Conservation (phyloP, 371 early-diverging fungal genomes). For the Chytridium lagenaria region DNA sequence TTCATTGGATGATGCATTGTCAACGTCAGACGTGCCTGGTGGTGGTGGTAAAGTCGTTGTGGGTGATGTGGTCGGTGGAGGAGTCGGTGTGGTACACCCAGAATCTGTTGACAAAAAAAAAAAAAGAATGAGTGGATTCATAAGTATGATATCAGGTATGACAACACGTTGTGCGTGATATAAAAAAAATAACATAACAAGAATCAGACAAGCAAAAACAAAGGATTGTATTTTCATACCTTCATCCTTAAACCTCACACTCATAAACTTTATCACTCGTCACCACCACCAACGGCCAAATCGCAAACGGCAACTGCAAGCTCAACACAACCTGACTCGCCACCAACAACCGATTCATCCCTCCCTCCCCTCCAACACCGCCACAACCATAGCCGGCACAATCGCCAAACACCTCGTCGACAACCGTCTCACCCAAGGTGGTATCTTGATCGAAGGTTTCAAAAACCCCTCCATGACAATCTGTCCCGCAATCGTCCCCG, state of each 20-base stretch:
- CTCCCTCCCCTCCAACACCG: constrained; percentile 65
- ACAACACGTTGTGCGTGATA: no score
- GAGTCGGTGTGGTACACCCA: no score
- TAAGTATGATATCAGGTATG: no score
- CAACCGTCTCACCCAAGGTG: constrained; percentile 75
- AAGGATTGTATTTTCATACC: no score
- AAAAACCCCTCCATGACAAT: constrained; percentile 85
- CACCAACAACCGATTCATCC: constrained; percentile 67
- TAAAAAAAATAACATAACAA: no score
- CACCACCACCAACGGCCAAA: constrained; percentile 75
- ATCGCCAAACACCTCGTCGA: constrained; percentile 75
- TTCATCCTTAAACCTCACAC: no score
- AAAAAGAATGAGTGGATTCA: no score
- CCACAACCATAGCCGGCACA: constrained; percentile 76
- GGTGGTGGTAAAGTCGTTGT: no score
- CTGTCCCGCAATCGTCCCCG: constrained; percentile 87
- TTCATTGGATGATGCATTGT: constrained; percentile 18
- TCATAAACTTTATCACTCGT: no score
- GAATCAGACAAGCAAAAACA: no score
- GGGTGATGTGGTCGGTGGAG: no score
- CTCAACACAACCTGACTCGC: constrained; percentile 77
- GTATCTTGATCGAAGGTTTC: constrained; percentile 55
- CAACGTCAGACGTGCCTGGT: constrained; percentile 52
- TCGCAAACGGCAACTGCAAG: constrained; percentile 81
- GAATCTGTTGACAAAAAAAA: no score